These are phyloP conservation scores for Lyophyllum atratum DNA, from an alignment of 768 basidiomycete genomes.

Conservation along the genomic window DNA sequence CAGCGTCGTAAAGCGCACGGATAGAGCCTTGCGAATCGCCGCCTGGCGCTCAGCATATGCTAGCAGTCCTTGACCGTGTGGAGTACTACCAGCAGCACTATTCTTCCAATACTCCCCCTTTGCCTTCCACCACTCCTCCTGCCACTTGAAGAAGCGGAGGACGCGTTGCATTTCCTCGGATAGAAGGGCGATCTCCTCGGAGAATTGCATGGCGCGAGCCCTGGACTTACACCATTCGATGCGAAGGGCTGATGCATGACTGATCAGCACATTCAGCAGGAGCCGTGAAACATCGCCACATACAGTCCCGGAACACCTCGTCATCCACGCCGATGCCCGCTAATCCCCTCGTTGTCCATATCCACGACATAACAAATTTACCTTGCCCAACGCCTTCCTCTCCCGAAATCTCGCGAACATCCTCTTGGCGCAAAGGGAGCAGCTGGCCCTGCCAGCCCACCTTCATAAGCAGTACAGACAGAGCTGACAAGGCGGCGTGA, in stretches of 20 bases:
- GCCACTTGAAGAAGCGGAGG: background rate
- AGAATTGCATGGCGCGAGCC: conserved; percentile 2
- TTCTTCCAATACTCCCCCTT: background rate
- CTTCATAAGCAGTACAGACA: background rate
- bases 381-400: conserved; percentile 5
- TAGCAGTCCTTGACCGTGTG: background rate
- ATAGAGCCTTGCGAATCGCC: background rate
- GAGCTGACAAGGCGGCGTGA: background rate
- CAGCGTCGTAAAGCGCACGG: background rate
- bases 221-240: conserved; percentile 13
- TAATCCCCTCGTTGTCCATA: conserved; percentile 7
- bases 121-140: background rate
- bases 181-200: conserved; percentile 6
- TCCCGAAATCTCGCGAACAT: conserved; percentile 3
- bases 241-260: conserved; percentile 4
- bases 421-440: background rate
- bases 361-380: conserved; percentile 10
- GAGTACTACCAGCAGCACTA: background rate
- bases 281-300: background rate
- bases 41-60: conserved; percentile 1
- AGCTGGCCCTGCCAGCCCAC: background rate
- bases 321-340: background rate
- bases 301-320: conserved; percentile 4
- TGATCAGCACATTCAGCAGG: background rate
- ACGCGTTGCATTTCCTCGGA: conserved; percentile 9